phyloP scores from a whole-genome alignment of 495 filamentous ascomycete species.

The Penicillium desertorum region DNA sequence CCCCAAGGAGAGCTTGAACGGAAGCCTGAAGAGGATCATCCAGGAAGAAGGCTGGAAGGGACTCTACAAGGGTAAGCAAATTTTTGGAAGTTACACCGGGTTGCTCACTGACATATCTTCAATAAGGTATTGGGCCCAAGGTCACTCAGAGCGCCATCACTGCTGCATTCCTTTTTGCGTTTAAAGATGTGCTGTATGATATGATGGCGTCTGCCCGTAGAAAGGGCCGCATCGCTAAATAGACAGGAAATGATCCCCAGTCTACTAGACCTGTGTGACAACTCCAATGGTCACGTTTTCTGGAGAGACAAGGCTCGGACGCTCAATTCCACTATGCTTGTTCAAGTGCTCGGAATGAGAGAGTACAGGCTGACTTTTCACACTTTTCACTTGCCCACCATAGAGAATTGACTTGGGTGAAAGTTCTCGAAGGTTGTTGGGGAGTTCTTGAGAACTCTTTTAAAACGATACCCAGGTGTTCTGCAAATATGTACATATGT shows the following conservation, averaged over 20 bases:
- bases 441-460: background rate
- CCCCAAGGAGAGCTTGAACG: slow-evolving; percentile 68
- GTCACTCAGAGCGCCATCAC: slow-evolving; percentile 95
- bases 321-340: background rate
- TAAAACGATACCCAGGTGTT: background rate
- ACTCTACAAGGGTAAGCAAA: slow-evolving; percentile 76
- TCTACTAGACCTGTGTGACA: background rate
- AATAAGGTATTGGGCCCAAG: slow-evolving; percentile 84
- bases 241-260: slow-evolving; percentile 7
- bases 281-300: background rate
- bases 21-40: slow-evolving; percentile 73
- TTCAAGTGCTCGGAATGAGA: background rate
- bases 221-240: slow-evolving; percentile 45
- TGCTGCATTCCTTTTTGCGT: slow-evolving; percentile 94
- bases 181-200: slow-evolving; percentile 86
- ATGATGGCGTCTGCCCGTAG: slow-evolving; percentile 56
- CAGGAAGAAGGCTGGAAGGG: slow-evolving; percentile 85
- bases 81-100: background rate
- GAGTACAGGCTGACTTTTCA: no score
- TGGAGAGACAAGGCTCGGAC: background rate
- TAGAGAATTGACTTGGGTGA: background rate
- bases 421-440: background rate
- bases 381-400: background rate
- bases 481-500: slow-evolving; percentile 5
- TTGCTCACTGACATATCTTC: slow-evolving; percentile 6